These are phyloP conservation scores for Candida coquimbonensis DNA, from an alignment of 805 yeast species.

Conservation along the genomic window DNA sequence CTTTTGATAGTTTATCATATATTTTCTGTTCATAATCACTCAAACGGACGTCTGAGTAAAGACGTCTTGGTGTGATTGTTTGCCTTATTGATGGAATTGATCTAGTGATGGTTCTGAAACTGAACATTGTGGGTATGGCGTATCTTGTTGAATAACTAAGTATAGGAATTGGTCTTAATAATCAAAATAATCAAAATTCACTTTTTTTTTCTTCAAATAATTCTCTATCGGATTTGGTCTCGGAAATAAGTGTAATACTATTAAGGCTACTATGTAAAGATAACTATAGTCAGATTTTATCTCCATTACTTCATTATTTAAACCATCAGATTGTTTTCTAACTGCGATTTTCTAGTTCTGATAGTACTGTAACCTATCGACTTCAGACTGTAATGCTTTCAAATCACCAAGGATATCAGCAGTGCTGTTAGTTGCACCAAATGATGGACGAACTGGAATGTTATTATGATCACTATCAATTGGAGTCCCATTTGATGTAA, in stretches of 20 bases:
- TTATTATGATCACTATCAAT: background rate
- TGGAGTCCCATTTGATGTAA: conserved; percentile 6
- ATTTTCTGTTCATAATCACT: conserved; percentile 57
- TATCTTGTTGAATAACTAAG: no score
- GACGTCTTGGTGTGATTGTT: background rate
- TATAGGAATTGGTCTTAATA: background rate
- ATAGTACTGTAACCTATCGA: conserved; percentile 40
- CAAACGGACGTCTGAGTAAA: conserved; percentile 1
- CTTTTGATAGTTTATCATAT: conserved; percentile 43
- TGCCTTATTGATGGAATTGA: background rate
- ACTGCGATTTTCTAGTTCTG: background rate
- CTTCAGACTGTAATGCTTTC: conserved; percentile 62
- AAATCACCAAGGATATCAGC: conserved; percentile 56
- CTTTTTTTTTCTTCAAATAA: background rate
- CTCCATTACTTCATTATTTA: background rate
- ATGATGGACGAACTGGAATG: background rate
- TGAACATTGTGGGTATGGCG: background rate
- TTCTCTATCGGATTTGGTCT: background rate
- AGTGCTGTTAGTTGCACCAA: conserved; percentile 11
- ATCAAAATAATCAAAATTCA: background rate
- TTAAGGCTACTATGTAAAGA: background rate
- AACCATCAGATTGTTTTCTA: background rate
- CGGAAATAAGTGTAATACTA: background rate
- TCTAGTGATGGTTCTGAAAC: conserved; percentile 2
- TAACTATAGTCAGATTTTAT: background rate